phyloP scores from a whole-genome alignment of 2,329 filamentous ascomycete species.

The Claviceps pusilla region DNA sequence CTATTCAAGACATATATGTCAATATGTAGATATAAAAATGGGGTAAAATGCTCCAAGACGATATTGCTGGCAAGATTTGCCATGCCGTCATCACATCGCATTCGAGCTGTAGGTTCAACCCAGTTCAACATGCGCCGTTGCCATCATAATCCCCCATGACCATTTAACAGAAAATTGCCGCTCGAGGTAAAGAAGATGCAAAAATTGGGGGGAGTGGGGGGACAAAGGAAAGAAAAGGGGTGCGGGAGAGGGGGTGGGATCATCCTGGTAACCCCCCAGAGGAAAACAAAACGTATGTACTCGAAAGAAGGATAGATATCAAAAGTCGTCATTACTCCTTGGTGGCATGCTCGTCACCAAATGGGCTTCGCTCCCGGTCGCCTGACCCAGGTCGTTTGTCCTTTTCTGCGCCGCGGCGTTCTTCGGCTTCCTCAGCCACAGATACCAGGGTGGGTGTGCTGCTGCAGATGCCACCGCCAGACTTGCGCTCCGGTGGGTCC shows the following conservation, averaged over 20 bases:
- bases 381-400: conserved; percentile 12
- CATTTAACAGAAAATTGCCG: neutral
- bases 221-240: neutral
- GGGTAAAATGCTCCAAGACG: neutral
- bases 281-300: conserved; percentile 3
- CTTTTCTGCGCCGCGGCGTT: conserved; percentile 22
- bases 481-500: conserved; percentile 31
- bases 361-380: conserved; percentile 31
- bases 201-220: neutral
- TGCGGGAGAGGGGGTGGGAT: neutral
- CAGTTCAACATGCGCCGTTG: conserved; percentile 2
- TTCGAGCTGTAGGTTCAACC: neutral
- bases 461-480: conserved; percentile 15
- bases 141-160: conserved; percentile 2
- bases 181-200: neutral
- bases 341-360: conserved; percentile 43
- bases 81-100: conserved; percentile 1
- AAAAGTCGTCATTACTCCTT: conserved; percentile 23
- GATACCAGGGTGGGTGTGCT: conserved; percentile 36
- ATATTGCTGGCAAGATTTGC: conserved; percentile 2
- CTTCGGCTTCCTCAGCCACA: conserved; percentile 35
- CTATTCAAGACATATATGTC: neutral
- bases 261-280: neutral
- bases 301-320: neutral
- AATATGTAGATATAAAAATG: no score